Base-by-base conservation (phyloP, 371 early-diverging fungal genomes). In the Lichtheimia ramosa region DNA sequence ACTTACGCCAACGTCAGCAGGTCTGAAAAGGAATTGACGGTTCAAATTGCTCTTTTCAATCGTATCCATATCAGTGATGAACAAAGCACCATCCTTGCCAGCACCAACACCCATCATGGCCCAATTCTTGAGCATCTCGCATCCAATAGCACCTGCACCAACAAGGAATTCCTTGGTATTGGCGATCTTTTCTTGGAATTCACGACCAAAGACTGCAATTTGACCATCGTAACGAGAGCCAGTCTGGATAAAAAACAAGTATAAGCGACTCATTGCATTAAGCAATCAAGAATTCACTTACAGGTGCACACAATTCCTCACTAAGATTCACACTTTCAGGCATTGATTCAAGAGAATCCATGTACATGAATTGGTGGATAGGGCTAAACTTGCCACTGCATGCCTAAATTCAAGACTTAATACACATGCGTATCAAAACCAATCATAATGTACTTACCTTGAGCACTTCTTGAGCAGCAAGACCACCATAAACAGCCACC, bases 41-140 rank as follows among this genome's bases (percentile, higher is more conserved):
- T 98, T 98, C 70, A 99, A 76, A 78, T 99, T 99, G 64, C 89
- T 89, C 81, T 94, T 95, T 68, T 99, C 99, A 62, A 99, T 98
- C 4, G 96, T 93, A 79, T 99, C 99, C 99, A 99, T 99, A 76
- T 99, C 99, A 13, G 99, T 99, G 48, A 99, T 83, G 63, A 86
- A 82, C 48, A 99, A 83, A 24, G 78, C 77, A 18, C 99, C 99
- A 14, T 90, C 74, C 41, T 87, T 84, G 34, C 96, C 96, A 8
- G 89, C 79, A 24, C 96, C 99, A 48, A 99, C 77, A 49, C 99
- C 99, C 88, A 99, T 94, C 96, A 99, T 92, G 24, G 95, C 94
- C 93, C 98, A 97, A 81, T 99, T 99, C 85, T 99, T 99, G 52
- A 99, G 85, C 96, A 99, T 98, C 79, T 99, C 99, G 82, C 99